Evolutionary conservation across 2,329 filamentous ascomycete genomes (phyloP).

Genomic region (Cordyceps javanica): DNA sequence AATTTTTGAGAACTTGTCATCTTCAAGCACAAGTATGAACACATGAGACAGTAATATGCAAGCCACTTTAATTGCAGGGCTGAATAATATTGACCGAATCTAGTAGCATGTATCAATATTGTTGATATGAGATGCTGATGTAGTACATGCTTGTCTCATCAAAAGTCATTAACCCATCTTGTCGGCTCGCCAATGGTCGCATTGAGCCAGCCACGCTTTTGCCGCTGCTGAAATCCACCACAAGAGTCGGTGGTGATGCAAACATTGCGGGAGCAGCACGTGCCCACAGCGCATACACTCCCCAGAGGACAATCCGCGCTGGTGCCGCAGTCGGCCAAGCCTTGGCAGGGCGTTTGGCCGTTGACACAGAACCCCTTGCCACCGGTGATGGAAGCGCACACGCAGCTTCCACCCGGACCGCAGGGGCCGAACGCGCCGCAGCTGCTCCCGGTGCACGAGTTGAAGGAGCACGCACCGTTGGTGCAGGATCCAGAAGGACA

Average conservation of each 20-base stretch:
- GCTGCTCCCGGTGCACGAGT: background rate
- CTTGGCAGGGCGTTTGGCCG: background rate
- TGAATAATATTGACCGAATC: background rate
- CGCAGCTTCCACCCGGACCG: conserved; percentile 2
- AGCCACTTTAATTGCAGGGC: too few species aligned
- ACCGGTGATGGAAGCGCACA: conserved; percentile 5
- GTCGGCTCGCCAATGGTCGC: conserved; percentile 5
- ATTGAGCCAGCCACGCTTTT: conserved; percentile 3
- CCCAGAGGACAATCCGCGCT: conserved; percentile 3
- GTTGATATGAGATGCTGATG: background rate
- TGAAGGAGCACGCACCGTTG: conserved; percentile 7
- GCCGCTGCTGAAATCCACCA: background rate
- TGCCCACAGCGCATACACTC: conserved; percentile 4
- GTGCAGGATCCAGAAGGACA: conserved; percentile 5
- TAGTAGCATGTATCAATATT: background rate
- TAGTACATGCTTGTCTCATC: background rate
- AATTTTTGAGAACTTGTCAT: background rate
- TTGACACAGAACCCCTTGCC: conserved; percentile 11
- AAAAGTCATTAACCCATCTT: background rate
- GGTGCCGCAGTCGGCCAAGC: background rate
- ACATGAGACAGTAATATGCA: background rate
- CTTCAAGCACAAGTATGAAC: background rate
- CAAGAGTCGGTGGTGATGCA: conserved; percentile 6
- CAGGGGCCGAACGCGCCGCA: conserved; percentile 4
- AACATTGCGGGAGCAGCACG: conserved; percentile 4